Base-by-base conservation (phyloP, 1,284 basidiomycete species). In the Schizopora paradoxa region DNA sequence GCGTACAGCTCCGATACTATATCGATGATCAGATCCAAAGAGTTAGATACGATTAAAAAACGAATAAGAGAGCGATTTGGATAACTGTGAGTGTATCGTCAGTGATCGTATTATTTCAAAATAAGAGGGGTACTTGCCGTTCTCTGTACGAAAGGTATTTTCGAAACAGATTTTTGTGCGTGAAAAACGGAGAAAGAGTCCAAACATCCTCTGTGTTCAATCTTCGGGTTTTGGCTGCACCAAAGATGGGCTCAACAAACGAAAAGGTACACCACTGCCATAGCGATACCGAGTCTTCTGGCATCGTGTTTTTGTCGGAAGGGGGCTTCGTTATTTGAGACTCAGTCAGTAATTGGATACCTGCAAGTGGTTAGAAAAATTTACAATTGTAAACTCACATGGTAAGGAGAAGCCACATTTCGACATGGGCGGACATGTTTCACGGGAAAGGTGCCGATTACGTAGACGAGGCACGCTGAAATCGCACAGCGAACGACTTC, bases 201-300 rank as follows among this genome's bases (percentile, higher is more conserved):
- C 86, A 91, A 0, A 91, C 76, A 56, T 91, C 86, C n/a, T 63
- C 61, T 13, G 79, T 78, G 42, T 85, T 68, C 22, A 90, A 62
- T 22, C 82, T 83, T 41, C 76, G 68, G 28, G 65, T 61, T 42
- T 66, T 65, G 0, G 79, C 76, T n/a, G 81, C 60, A 41, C 65
- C 55, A 56, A 91, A 78, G 38, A 91, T 67, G 0, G 82, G 77
- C 55, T 81, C 76, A 36, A 91, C 73, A 66, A 89, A 92, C 2
- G 76, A 73, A 61, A 91, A 91, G 1, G 76, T 79, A 42, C 77
- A 69, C 84, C 88, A 91, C n/a, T 77, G 69, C 75, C 79, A 85
- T 11, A 91, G 66, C n/a, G 73, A 80, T 33, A 79, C 82, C 46
- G 73, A 68, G 58, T 91, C 88, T 61, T 92, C 88, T 3, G 82